phyloP scores from a whole-genome alignment of 345 rosid species.

The Brassica nigra region DNA sequence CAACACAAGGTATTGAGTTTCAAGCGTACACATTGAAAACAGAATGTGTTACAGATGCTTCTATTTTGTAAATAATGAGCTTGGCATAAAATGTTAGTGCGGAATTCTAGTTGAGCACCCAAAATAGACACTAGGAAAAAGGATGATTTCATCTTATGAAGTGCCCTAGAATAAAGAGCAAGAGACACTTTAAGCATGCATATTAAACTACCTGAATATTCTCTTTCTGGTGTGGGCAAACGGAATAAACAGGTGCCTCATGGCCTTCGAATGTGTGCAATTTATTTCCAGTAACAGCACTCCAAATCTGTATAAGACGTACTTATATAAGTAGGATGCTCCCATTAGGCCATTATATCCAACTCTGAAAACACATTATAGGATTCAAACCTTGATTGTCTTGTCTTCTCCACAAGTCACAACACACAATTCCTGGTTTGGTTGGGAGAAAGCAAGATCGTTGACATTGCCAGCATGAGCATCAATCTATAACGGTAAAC shows the following conservation, averaged over 20 bases:
- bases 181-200: constrained; percentile 1
- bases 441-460: constrained; percentile 72
- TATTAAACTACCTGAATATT: constrained; percentile 55
- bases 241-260: constrained; percentile 73
- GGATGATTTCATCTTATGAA: not conserved
- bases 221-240: constrained; percentile 67
- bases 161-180: constrained; percentile 5
- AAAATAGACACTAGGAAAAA: constrained; percentile 4
- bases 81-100: not conserved
- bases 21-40: constrained; percentile 13
- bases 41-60: constrained; percentile 14
- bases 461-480: constrained; percentile 70
- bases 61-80: not conserved
- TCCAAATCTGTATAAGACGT: constrained; percentile 54
- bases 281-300: constrained; percentile 56
- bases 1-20: not conserved
- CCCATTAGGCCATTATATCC: not conserved
- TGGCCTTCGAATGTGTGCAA: constrained; percentile 69
- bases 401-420: constrained; percentile 80
- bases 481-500: constrained; percentile 49
- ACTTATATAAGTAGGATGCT: constrained; percentile 18
- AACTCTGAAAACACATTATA: not conserved
- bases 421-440: constrained; percentile 59
- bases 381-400: constrained; percentile 56
- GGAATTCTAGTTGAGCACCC: constrained; percentile 5